Percentiles rank a stretch among this genome's conserved stretches.
Evolutionary conservation across 352 stramenopile genomes (phyloP).

Genomic region (Thalassiosira mediterranea): DNA sequence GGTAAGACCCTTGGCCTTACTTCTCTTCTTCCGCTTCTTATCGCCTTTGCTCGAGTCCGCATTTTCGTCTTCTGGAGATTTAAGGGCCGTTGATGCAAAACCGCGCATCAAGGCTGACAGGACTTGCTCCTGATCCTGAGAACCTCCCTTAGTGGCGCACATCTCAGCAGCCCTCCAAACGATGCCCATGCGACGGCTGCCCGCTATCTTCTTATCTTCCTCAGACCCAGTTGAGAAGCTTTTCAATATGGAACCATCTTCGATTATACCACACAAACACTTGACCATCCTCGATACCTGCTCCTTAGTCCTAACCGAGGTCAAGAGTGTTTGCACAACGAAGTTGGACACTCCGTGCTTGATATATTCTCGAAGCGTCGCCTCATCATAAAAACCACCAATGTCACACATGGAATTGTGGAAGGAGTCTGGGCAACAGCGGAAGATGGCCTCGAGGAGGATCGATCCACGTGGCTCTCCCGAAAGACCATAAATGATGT

Average conservation of each 20-base stretch:
- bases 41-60: not conserved
- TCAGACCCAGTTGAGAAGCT: too few relatives aligned
- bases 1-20: conserved; percentile 39
- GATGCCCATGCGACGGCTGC: conserved; percentile 54
- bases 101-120: conserved; percentile 43
- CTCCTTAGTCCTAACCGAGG: conserved; percentile 57
- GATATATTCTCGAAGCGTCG: conserved; percentile 71
- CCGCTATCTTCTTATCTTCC: conserved; percentile 23
- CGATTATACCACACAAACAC: conserved; percentile 57
- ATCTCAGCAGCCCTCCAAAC: conserved; percentile 76
- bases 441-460: conserved; percentile 76
- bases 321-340: conserved; percentile 72
- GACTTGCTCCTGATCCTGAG: conserved; percentile 49
- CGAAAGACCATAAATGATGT: conserved; percentile 79
- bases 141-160: conserved; percentile 46
- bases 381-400: conserved; percentile 60
- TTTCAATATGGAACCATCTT: conserved; percentile 64
- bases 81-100: conserved; percentile 27
- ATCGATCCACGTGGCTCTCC: conserved; percentile 75
- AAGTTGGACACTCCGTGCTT: conserved; percentile 80
- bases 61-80: conserved; percentile 9
- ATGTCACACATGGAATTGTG: conserved; percentile 57
- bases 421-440: conserved; percentile 59
- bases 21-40: conserved; percentile 59
- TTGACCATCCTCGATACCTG: conserved; percentile 66